These are phyloP conservation scores for Pythium rhizo-oryzae DNA, from an alignment of 352 stramenopile species.

Conservation along the genomic window DNA sequence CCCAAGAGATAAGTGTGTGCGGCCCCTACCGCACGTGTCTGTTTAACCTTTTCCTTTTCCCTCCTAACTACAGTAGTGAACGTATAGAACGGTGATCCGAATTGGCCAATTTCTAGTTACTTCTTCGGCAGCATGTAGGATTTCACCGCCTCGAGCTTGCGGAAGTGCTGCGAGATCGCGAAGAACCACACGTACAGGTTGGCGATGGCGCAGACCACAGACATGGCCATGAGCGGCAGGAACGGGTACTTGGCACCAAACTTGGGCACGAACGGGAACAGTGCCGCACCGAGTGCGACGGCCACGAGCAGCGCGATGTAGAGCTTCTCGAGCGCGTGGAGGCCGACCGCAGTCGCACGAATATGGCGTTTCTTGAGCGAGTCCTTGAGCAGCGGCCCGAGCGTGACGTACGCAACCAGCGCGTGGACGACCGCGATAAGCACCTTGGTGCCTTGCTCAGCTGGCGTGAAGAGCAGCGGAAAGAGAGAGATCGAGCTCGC, in stretches of 20 bases:
- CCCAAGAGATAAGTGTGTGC: background rate
- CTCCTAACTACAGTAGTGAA: background rate
- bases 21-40: background rate
- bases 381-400: constrained; percentile 70
- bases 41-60: background rate
- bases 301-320: constrained; percentile 51
- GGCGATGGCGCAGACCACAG: constrained; percentile 65
- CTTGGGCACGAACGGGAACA: constrained; percentile 60
- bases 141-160: constrained; percentile 70
- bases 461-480: constrained; percentile 81
- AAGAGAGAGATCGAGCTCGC: constrained; percentile 82
- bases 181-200: constrained; percentile 83
- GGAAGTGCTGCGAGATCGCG: constrained; percentile 59
- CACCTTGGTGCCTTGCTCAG: constrained; percentile 77
- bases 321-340: constrained; percentile 56
- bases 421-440: constrained; percentile 65
- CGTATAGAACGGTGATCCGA: background rate
- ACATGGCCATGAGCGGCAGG: constrained; percentile 81
- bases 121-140: constrained; percentile 49
- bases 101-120: background rate
- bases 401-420: constrained; percentile 59
- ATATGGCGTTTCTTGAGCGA: constrained; percentile 74
- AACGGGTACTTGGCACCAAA: constrained; percentile 63
- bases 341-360: constrained; percentile 57
- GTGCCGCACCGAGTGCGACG: constrained; percentile 37